Percentiles rank a stretch among this genome's conserved stretches.
Evolutionary conservation across 176 grass and related monocot species (phyloP).

Genomic region (Secale cereale): DNA sequence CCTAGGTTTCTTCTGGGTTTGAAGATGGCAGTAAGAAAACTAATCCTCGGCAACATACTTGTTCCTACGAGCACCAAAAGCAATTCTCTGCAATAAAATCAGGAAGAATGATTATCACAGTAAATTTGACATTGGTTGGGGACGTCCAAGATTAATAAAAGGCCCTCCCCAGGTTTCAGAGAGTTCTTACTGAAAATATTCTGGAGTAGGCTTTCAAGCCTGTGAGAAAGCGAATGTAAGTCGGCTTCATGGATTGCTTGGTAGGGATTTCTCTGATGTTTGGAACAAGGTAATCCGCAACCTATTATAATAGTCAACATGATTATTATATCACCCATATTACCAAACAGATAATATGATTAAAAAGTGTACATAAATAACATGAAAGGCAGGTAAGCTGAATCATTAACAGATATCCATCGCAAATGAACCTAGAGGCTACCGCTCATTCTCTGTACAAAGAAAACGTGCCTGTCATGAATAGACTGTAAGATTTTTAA

Average conservation of each 20-base stretch:
- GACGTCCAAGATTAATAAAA: conserved; percentile 23
- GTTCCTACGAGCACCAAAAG: conserved; percentile 92
- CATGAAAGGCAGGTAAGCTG: neutral
- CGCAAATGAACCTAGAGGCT: neutral
- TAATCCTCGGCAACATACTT: conserved; percentile 85
- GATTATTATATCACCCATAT: conserved; percentile 4
- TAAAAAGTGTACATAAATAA: neutral
- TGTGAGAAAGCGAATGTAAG: conserved; percentile 95
- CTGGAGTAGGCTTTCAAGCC: conserved; percentile 96
- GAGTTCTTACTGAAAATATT: conserved; percentile 82
- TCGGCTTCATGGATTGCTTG: conserved; percentile 85
- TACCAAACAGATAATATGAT: conserved; percentile 1
- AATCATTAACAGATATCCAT: neutral
- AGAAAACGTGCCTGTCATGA: neutral
- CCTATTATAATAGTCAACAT: conserved; percentile 48
- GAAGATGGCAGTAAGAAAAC: conserved; percentile 21
- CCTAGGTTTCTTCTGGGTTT: conserved; percentile 36
- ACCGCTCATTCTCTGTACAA: neutral
- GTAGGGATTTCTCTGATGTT: conserved; percentile 67
- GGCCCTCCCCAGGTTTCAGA: neutral
- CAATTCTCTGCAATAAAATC: conserved; percentile 69
- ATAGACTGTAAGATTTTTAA: neutral
- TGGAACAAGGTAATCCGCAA: conserved; percentile 86
- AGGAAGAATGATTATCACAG: conserved; percentile 10
- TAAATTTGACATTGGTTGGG: conserved; percentile 19